Conservation (phyloP, 208 protist species). For the Borovskyia barvae region DNA sequence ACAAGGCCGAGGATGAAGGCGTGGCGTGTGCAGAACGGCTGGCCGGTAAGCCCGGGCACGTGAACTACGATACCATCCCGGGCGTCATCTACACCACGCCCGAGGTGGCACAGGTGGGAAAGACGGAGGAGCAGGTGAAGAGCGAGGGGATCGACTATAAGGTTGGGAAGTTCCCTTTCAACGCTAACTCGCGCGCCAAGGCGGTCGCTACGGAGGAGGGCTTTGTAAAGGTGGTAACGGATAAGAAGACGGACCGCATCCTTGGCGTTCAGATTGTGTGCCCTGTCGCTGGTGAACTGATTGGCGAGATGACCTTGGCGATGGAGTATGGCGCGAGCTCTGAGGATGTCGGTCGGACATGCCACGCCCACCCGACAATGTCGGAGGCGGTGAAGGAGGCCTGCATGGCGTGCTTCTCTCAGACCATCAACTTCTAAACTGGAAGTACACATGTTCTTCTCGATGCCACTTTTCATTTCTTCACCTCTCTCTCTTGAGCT, state of each 20-base stretch:
- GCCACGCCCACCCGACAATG: slow-evolving; percentile 99
- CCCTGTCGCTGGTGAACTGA: slow-evolving; percentile 96
- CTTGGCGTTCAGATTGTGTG: slow-evolving; percentile 99
- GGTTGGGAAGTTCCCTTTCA: slow-evolving; percentile 98
- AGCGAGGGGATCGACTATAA: slow-evolving; percentile 91
- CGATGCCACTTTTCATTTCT: neutral
- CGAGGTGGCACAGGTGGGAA: slow-evolving; percentile 98
- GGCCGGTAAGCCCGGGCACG: slow-evolving; percentile 91
- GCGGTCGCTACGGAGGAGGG: slow-evolving; percentile 94
- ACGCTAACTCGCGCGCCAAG: slow-evolving; percentile 97
- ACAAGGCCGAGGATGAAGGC: slow-evolving; percentile 99
- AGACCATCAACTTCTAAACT: slow-evolving; percentile 98
- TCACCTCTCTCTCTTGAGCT: neutral
- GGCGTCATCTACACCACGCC: slow-evolving; percentile 99
- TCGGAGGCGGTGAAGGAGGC: slow-evolving; percentile 99
- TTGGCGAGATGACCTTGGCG: slow-evolving; percentile 96
- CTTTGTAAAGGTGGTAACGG: slow-evolving; percentile 97
- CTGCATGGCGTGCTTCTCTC: slow-evolving; percentile 94
- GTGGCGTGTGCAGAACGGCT: slow-evolving; percentile 94
- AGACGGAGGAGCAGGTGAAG: slow-evolving; percentile 97
- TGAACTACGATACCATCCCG: slow-evolving; percentile 99
- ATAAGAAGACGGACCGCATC: slow-evolving; percentile 96
- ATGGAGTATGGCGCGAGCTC: slow-evolving; percentile 98
- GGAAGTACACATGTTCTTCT: neutral
- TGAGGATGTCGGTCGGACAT: slow-evolving; percentile 98